Evolutionary conservation across 2,329 filamentous ascomycete genomes (phyloP), one percentile per base, ranked within the genome.

Genomic region (Hysterium pulicare): DNA sequence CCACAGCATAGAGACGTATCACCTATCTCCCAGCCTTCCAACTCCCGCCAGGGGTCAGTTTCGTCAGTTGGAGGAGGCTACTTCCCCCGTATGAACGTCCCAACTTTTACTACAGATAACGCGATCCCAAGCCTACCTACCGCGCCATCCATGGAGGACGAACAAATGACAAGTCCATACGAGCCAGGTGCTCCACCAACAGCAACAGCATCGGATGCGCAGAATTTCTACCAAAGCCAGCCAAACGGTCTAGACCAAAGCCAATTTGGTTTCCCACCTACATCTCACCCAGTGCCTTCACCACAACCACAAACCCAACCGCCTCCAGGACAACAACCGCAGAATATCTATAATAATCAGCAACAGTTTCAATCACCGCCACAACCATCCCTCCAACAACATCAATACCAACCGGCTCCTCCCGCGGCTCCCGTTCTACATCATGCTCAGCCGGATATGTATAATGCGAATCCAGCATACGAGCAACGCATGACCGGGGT

Each of bases 11-110:
- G 51, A 37, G 72, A 76, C 40, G 71, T 78, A 3, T 79, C 77
- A n/a, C 76, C 78, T 1, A 64, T 78, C 17, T 76, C 75, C 16
- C 62, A 71, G 31, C 66, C 70, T 10, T 59, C 59, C 1, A 57
- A 64, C 24, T 68, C 68, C 13, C 67, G 74, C 36, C 68, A 72
- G 35, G 68, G 66, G 9, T 79, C 77, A 5, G 60, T 75, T 3
- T 55, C 45, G 17, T 67, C 64, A 9, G 51, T 59, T 5, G 76
- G 76, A 16, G 77, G 76, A 11, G 79, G 78, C 34, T 82, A 82
- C 61, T 82, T 82, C 45, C 79, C 78, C 3, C 65, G 69, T 38
- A 58, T 58, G 6, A 55, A 63, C 17, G 68, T 76, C 6, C 72
- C 75, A 3, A 71, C 68, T 4, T 72, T 70, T 40, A 68, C 66